These are phyloP conservation scores for Lyophyllum atratum DNA, from an alignment of 768 basidiomycete genomes.

Conservation along the genomic window DNA sequence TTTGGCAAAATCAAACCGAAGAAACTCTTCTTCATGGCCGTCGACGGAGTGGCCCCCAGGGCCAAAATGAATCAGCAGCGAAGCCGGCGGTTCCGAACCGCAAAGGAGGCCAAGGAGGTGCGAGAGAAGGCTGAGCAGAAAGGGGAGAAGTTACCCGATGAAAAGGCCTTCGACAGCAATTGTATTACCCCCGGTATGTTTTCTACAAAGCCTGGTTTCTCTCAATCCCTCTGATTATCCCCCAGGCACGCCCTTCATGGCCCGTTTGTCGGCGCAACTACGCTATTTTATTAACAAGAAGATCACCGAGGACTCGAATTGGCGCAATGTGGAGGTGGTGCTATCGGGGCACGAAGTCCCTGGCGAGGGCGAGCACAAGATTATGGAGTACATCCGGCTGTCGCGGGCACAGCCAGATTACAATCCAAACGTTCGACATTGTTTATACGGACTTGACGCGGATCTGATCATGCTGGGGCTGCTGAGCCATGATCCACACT, in stretches of 20 bases:
- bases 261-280: constrained; percentile 85
- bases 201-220: background rate
- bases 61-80: constrained; percentile 99
- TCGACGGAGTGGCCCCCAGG: constrained; percentile 95
- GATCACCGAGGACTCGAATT: constrained; percentile 94
- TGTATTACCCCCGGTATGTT: constrained; percentile 93
- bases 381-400: constrained; percentile 98
- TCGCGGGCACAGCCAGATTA: constrained; percentile 95
- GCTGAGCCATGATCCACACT: constrained; percentile 97
- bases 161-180: constrained; percentile 98
- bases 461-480: constrained; percentile 98
- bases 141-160: constrained; percentile 88
- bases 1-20: constrained; percentile 98
- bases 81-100: constrained; percentile 89
- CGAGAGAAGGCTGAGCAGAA: constrained; percentile 84
- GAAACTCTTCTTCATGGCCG: constrained; percentile 98
- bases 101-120: constrained; percentile 87
- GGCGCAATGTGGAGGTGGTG: constrained; percentile 90
- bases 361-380: constrained; percentile 99
- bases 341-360: constrained; percentile 98
- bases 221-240: background rate
- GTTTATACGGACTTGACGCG: constrained; percentile 97
- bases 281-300: constrained; percentile 98
- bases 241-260: constrained; percentile 94
- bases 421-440: constrained; percentile 96